A percentile compares a stretch with the other conserved stretches of the same genome.
phyloP scores from a whole-genome alignment of 1,284 basidiomycete genomes.

The Athelia psychrophila region DNA sequence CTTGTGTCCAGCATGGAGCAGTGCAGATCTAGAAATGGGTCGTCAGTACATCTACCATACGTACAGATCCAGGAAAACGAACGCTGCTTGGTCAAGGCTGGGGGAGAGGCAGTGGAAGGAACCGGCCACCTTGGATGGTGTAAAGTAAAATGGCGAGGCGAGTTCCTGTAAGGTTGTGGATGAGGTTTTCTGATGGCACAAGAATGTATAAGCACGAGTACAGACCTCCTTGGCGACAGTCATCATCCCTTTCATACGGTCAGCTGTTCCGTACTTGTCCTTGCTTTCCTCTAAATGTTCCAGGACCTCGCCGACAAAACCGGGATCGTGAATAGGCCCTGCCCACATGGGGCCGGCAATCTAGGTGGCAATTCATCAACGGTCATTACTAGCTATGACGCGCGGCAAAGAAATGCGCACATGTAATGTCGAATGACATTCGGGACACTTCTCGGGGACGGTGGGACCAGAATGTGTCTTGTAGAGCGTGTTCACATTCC shows the following conservation, averaged over 20 bases:
- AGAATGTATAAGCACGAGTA: conserved; percentile 17
- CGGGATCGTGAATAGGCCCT: conserved; percentile 78
- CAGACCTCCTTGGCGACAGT: conserved; percentile 83
- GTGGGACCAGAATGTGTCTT: conserved; percentile 77
- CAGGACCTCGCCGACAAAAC: conserved; percentile 78
- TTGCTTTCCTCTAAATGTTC: conserved; percentile 64
- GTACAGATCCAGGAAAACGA: conserved; percentile 26
- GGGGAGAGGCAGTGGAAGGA: conserved; percentile 84
- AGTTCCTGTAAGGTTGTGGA: conserved; percentile 60
- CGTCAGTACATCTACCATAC: not conserved
- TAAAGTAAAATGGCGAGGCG: conserved; percentile 86
- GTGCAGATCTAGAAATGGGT: conserved; percentile 64
- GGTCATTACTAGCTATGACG: not conserved
- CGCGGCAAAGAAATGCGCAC: conserved; percentile 37
- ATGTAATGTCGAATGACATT: conserved; percentile 79
- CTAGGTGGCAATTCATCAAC: conserved; percentile 30
- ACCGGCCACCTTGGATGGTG: conserved; percentile 78
- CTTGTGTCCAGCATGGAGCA: conserved; percentile 83
- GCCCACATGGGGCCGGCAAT: conserved; percentile 97
- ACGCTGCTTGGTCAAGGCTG: conserved; percentile 74
- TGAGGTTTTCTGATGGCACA: not conserved
- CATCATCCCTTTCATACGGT: conserved; percentile 95
- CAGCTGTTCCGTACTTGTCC: conserved; percentile 72
- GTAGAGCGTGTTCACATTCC: conserved; percentile 57
- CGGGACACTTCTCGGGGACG: conserved; percentile 66